Evolutionary conservation across 345 rosid species (phyloP), one percentile per base, ranked within the genome.

Genomic region (Carallia pectinifolia): DNA sequence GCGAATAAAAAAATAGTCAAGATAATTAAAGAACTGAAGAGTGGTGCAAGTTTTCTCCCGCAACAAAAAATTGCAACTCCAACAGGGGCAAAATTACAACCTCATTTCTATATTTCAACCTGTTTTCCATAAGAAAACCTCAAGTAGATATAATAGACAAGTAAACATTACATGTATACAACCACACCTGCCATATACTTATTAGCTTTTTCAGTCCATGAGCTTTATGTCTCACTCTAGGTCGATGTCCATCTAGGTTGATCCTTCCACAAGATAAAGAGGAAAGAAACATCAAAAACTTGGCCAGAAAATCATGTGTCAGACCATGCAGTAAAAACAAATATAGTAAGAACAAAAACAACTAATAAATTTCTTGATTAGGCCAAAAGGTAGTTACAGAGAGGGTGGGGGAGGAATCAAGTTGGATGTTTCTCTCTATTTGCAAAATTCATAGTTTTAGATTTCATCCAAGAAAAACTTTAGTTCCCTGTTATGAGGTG

Each of bases 221-320:
- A 7, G 98, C 98, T 81, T 88, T 88, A 17, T 85, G 88, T 87
- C 96, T 83, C 58, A 91, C 90, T 84, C 93, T 85, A 58, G 85
- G 95, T 67, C 92, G 89, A 86, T 83, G 97, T 62, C 93, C 95
- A 66, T 87, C 97, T 56, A 94, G 77, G 84, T 90, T 78, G 66
- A 91, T 87, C 83, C 98, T 87, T 79, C 73, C 53, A 76, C 50
- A 31, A 37, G 50, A 74, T 58, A 71, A 76, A 38, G 73, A 47
- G 53, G 23, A 64, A 66, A 60, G 50, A 64, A n/a, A 62, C 53
- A 71, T 17, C 47, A 44, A 13, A 60, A 61, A 69, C 30, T 34
- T 68, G 61, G 37, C 54, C 16, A 68, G 38, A n/a, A 52, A 23
- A 66, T 6, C 61, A 73, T 23, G 54, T 53, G 50, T 39, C 18